phyloP scores from a whole-genome alignment of 1,284 basidiomycete genomes.

The Ganoderma meredithae region DNA sequence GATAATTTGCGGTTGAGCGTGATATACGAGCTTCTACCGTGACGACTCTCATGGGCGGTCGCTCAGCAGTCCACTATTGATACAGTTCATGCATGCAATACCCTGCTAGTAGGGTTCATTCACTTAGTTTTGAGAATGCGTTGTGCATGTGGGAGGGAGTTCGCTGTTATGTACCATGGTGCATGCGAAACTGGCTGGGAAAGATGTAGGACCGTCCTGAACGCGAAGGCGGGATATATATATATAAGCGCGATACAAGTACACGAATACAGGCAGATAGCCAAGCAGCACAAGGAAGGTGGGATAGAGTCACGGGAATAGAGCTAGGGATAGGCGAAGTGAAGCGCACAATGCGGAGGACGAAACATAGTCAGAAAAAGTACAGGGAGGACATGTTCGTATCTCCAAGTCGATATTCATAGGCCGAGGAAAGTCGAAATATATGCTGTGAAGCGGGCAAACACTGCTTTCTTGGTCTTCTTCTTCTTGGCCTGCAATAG shows the following conservation, averaged over 20 bases:
- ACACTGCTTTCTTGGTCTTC: conserved; percentile 40
- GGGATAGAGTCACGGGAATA: not conserved
- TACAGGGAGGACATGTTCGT: not conserved
- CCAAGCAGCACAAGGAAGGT: conserved; percentile 8
- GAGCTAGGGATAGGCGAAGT: not conserved
- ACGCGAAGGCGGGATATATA: not conserved
- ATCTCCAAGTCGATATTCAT: conserved; percentile 19
- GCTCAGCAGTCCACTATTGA: too few relatives aligned
- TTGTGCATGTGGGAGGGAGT: too few relatives aligned
- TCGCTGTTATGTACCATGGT: not conserved
- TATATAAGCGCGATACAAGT: conserved; percentile 9
- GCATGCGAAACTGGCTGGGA: not conserved
- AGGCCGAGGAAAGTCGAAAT: conserved; percentile 41
- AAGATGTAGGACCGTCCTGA: not conserved
- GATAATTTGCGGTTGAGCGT: not conserved
- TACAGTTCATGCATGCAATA: too few relatives aligned
- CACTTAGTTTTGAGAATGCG: too few relatives aligned
- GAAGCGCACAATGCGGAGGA: too few relatives aligned
- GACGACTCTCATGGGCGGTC: too few relatives aligned
- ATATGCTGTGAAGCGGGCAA: conserved; percentile 41
- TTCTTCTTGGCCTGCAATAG: conserved; percentile 30
- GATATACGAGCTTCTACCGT: not conserved
- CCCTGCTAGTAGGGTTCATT: too few relatives aligned
- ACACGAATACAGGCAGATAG: conserved; percentile 8
- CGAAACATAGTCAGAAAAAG: not conserved